Percentiles rank a stretch among this genome's conserved stretches.
Conservation (phyloP, 257 asterid genomes). For the Solanum chilense region DNA sequence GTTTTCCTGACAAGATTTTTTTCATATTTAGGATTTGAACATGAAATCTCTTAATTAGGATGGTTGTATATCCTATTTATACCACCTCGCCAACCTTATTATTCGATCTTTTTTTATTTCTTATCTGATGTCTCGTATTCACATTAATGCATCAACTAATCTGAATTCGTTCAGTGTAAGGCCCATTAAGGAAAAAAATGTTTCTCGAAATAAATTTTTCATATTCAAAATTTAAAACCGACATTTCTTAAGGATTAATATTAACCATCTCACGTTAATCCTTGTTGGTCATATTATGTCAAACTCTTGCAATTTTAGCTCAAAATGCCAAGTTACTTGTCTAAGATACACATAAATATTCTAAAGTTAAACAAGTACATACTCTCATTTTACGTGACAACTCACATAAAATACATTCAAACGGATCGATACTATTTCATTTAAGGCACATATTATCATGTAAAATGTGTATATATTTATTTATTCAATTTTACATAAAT, state of each 20-base stretch:
- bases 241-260: neutral
- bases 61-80: too few species aligned
- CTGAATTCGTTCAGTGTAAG: neutral
- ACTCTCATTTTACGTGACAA: neutral
- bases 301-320: neutral
- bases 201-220: too few species aligned
- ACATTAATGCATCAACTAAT: neutral
- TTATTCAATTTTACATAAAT: too few species aligned
- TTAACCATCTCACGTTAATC: neutral
- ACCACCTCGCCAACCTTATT: too few species aligned
- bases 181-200: neutral
- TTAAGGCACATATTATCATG: neutral
- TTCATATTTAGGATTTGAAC: neutral
- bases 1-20: neutral
- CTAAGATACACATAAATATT: neutral
- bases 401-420: too few species aligned
- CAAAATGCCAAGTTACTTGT: neutral
- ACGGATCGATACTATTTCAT: too few species aligned
- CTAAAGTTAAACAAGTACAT: neutral
- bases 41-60: neutral
- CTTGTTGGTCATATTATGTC: neutral
- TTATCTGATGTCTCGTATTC: neutral
- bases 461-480: too few species aligned
- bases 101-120: neutral
- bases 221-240: neutral